Conservation (phyloP, 2,329 filamentous ascomycete species). For the Cladosporium velox region DNA sequence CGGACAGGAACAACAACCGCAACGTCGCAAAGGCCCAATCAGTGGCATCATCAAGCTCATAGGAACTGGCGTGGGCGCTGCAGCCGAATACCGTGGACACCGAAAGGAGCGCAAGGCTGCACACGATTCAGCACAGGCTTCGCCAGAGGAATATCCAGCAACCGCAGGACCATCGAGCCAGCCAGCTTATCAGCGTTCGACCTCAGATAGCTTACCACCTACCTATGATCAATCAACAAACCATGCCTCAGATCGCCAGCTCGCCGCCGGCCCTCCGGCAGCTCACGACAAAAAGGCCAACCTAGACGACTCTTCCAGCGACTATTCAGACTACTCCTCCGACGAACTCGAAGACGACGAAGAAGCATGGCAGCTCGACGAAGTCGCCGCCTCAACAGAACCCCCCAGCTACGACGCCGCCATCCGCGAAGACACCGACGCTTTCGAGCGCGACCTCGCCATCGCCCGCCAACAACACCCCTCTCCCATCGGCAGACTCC, state of each 20-base stretch:
- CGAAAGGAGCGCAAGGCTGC: conserved; percentile 30
- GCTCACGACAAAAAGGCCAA: conserved; percentile 19
- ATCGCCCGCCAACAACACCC: background rate
- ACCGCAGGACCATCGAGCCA: conserved; percentile 12
- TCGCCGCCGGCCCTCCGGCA: conserved; percentile 22
- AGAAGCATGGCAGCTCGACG: conserved; percentile 37
- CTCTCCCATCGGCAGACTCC: conserved; percentile 28
- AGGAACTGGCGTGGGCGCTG: conserved; percentile 33
- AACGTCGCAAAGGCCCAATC: conserved; percentile 13
- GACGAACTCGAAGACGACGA: conserved; percentile 33
- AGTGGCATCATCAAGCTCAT: conserved; percentile 24
- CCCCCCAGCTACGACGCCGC: conserved; percentile 35
- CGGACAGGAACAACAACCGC: background rate
- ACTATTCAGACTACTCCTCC: conserved; percentile 21
- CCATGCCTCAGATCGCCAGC: conserved; percentile 16
- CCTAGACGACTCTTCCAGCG: background rate
- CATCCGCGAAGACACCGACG: conserved; percentile 25
- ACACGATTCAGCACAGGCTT: conserved; percentile 17
- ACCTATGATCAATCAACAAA: conserved; percentile 22
- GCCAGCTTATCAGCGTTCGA: background rate
- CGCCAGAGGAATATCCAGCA: conserved; percentile 7
- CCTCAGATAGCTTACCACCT: conserved; percentile 17
- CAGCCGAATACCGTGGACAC: conserved; percentile 34
- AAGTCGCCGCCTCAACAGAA: conserved; percentile 28
- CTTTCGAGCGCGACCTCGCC: conserved; percentile 32